phyloP scores from a whole-genome alignment of 2,329 filamentous ascomycete species.

The Hypoxylon sp. region DNA sequence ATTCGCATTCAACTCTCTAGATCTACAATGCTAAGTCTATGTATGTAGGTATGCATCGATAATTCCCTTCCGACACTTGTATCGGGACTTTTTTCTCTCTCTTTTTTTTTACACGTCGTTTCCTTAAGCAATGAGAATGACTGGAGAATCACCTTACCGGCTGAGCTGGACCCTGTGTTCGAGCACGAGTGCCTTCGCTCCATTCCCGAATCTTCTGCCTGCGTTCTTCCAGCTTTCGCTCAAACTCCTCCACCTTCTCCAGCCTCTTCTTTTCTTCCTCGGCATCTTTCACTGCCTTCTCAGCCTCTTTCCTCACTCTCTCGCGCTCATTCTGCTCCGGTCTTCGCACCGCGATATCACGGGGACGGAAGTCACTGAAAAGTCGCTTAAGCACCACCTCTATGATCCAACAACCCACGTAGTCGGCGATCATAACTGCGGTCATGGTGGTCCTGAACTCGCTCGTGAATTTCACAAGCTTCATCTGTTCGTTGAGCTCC shows the following conservation, averaged over 20 bases:
- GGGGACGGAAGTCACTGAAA: slow-evolving; percentile 93
- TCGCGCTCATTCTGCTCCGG: slow-evolving; percentile 89
- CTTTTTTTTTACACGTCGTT: not conserved
- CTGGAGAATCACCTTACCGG: slow-evolving; percentile 19
- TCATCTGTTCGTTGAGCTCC: slow-evolving; percentile 93
- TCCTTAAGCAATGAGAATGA: not conserved
- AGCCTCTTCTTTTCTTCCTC: slow-evolving; percentile 68
- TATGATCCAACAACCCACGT: slow-evolving; percentile 86
- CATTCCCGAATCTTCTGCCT: slow-evolving; percentile 64
- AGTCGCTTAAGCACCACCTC: slow-evolving; percentile 86
- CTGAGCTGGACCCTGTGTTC: slow-evolving; percentile 11
- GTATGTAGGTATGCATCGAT: slow-evolving; percentile 33
- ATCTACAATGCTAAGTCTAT: slow-evolving; percentile 38
- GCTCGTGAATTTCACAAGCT: slow-evolving; percentile 87
- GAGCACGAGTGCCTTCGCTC: slow-evolving; percentile 54
- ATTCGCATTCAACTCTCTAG: slow-evolving; percentile 24
- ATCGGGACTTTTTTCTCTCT: not conserved
- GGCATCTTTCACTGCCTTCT: slow-evolving; percentile 63
- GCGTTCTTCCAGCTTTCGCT: slow-evolving; percentile 69
- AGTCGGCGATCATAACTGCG: slow-evolving; percentile 87
- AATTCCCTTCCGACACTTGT: slow-evolving; percentile 2
- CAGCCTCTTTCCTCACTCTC: slow-evolving; percentile 74
- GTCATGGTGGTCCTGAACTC: slow-evolving; percentile 94
- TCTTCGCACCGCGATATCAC: slow-evolving; percentile 90
- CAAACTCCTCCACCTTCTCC: slow-evolving; percentile 72